Base-by-base conservation (phyloP, 257 asterid genomes). In the Salvia hispanica region DNA sequence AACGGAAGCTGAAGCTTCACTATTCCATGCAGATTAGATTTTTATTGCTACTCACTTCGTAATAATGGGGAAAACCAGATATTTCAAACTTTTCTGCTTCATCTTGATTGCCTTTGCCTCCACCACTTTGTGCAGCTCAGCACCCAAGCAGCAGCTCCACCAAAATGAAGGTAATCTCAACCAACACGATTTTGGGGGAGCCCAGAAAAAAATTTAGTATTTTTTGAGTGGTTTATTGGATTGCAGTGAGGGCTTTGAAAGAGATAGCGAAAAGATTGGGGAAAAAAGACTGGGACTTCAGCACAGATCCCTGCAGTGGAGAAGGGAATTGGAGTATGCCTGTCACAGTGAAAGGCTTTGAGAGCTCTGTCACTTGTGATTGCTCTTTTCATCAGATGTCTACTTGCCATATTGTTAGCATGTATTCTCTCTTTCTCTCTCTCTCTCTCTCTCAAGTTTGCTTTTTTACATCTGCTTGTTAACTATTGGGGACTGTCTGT, bases 251-350 rank as follows among this genome's bases (percentile, higher is more conserved):
- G 69, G 87, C 88, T 31, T 73, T 90, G 85, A 84, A 54, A 64
- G 87, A 81, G 76, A 86, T 92, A 54, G 90, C 78, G 11, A 79
- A 55, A 72, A 76, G 80, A 64, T 33, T 92, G 73, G 95, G 96
- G 75, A 90, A 88, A 56, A 84, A 14, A 21, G 98, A 89, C 73
- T 92, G 98, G 97, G 84, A 90, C 67, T 88, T 90, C 61, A 75
- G 72, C 76, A 76, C 50, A 55, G 96, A 92, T 77, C 93, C 95
- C 3, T 92, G 97, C 75, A 82, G 88, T 72, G 86, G 84, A 15
- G 80, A 69, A 63, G 97, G 88, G 55, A 90, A 80, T 71, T 92
- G 97, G 98, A 92, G 85, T 67, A 25, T 78, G 63, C 88, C 93
- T 7, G 37, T 78, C 69, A 42, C 69, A 7, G 63, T 39, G 4